phyloP scores from a whole-genome alignment of 2,329 filamentous ascomycete species.

The Monilinia vaccinii-corymbosi region DNA sequence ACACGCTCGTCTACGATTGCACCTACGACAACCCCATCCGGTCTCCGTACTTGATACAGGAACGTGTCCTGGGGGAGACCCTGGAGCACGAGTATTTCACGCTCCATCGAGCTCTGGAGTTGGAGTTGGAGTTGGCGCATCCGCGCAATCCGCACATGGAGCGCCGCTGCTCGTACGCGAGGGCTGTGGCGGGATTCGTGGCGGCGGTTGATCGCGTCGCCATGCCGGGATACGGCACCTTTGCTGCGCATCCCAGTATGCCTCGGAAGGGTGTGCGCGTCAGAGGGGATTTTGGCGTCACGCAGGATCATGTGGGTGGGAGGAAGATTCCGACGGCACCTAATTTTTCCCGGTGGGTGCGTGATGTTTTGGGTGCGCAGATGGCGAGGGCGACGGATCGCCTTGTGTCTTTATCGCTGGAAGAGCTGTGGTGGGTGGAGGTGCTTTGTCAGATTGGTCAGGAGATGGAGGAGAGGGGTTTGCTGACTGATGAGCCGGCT shows the following conservation, averaged over 20 bases:
- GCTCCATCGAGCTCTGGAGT: not conserved
- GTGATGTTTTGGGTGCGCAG: not conserved
- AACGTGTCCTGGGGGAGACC: not conserved
- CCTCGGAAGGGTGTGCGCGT: not conserved
- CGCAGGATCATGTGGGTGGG: not conserved
- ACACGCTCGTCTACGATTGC: not conserved
- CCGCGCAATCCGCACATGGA: not conserved
- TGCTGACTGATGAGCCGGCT: not conserved
- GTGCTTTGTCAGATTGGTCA: not conserved
- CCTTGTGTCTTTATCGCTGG: not conserved
- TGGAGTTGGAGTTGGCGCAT: not conserved
- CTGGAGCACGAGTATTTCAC: not conserved
- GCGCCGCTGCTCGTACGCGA: not conserved
- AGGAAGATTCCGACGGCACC: not conserved
- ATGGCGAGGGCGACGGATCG: not conserved
- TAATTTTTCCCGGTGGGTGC: not conserved
- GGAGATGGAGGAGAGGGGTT: not conserved
- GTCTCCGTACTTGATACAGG: not conserved
- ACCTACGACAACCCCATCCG: not conserved
- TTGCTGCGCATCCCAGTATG: not conserved
- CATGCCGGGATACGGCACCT: not conserved
- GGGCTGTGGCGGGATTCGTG: not conserved
- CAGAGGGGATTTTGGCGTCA: not conserved
- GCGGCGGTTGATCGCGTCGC: not conserved
- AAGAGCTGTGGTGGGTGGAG: not conserved